Evolutionary conservation across 495 filamentous ascomycete species (phyloP), one percentile per base, ranked within the genome.

Genomic region (Aspergillus coremiiformis): DNA sequence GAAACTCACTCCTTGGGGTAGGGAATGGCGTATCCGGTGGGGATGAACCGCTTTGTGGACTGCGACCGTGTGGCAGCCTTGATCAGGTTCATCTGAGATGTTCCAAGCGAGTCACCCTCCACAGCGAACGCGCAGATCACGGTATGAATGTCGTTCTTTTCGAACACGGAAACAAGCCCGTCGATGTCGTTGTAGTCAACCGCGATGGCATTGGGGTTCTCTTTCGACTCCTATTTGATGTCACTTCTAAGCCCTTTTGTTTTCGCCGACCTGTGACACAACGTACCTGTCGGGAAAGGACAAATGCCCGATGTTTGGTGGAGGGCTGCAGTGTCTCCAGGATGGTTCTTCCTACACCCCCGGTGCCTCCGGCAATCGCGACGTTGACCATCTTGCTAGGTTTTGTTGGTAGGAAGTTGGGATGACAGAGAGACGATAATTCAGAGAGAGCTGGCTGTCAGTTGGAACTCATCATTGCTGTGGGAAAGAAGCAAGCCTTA

Each of bases 301-400:
- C 54, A 21, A 65, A 64, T 11, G 69, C 58, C 15, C 65, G 17
- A 43, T 76, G 65, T 49, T 70, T 64, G n/a, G 52, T 46, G 7
- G 50, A 44, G 12, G 44, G 37, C 4, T 60, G 39, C 4, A 63
- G 15, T 27, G 74, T 67, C 5, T 75, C 73, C 19, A 75, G 63
- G 26, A 76, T 65, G 20, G 67, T 64, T 15, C 66, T 62, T 12
- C 74, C 73, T 14, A 78, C 46, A 45, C 58, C 61, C 1, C 68
- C 70, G 24, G 71, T 72, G 6, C 74, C 73, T 7, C 74, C 73
- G 19, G 73, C 69, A 35, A 78, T 61, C 15, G 73, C 73, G 44
- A 78, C 58, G 27, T 61, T 56, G 6, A 65, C 59, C 74, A 77
- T 77, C 5, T 32, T 32, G 29, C n/a, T n/a, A n/a, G n/a, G n/a